Conservation (phyloP, 2,329 filamentous ascomycete species). For the Colletotrichum sp. region DNA sequence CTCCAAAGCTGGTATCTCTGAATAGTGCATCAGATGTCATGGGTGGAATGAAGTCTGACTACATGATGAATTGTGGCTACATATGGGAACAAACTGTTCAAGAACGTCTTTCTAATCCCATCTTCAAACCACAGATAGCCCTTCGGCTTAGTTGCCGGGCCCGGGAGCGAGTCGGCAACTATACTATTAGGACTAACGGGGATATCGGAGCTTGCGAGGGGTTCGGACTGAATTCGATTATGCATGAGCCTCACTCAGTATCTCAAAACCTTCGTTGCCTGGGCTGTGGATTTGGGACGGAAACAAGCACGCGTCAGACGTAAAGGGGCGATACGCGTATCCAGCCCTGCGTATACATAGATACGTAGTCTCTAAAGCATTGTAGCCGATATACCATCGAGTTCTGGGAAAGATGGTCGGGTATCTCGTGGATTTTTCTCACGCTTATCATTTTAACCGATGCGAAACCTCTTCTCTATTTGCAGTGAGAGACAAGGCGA, state of each 20-base stretch:
- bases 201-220: neutral
- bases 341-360: neutral
- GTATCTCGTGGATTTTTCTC: no score
- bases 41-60: neutral
- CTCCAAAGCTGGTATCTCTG: rapidly evolving
- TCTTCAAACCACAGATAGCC: neutral
- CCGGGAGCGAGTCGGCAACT: neutral
- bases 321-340: neutral
- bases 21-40: rapidly evolving
- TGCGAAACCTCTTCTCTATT: no score
- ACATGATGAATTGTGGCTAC: neutral
- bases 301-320: neutral
- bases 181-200: neutral
- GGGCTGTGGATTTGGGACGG: neutral
- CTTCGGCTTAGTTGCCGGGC: neutral
- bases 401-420: neutral
- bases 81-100: neutral
- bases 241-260: neutral
- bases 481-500: no score
- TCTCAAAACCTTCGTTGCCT: neutral
- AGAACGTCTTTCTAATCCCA: neutral
- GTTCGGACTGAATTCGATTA: neutral
- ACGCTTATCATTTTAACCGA: no score
- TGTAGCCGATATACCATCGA: rapidly evolving
- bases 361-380: neutral